Conservation (phyloP, 2,329 filamentous ascomycete species). For the Trichoderma polysporum region DNA sequence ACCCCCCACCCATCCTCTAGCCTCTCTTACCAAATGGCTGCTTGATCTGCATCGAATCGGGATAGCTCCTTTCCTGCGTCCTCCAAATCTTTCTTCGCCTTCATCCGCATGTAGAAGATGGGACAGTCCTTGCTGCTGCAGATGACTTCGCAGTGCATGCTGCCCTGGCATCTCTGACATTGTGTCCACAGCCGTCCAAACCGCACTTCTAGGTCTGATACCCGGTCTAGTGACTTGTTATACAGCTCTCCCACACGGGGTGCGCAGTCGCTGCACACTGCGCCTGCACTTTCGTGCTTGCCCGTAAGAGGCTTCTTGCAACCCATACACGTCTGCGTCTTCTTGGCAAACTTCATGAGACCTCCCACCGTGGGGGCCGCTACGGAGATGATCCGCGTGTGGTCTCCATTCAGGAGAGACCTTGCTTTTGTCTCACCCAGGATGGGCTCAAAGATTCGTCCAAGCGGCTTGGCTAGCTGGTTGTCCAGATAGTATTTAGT, state of each 20-base stretch:
- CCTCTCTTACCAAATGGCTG: constrained; percentile 55
- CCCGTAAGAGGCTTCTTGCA: constrained; percentile 93
- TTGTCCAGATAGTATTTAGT: constrained; percentile 99
- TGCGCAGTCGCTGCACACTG: constrained; percentile 83
- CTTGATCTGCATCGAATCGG: constrained; percentile 84
- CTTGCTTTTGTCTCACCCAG: constrained; percentile 88
- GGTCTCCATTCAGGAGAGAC: constrained; percentile 83
- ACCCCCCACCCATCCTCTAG: not conserved
- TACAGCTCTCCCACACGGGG: constrained; percentile 89
- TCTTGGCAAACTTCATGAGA: constrained; percentile 97
- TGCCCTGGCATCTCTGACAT: constrained; percentile 95
- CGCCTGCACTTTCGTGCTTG: constrained; percentile 76
- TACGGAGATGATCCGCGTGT: constrained; percentile 91
- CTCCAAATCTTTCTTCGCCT: constrained; percentile 98
- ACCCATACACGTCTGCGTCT: constrained; percentile 96
- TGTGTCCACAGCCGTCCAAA: constrained; percentile 97
- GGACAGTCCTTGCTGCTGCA: constrained; percentile 95
- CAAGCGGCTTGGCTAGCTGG: constrained; percentile 90
- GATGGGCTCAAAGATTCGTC: constrained; percentile 96
- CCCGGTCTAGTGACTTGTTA: constrained; percentile 82
- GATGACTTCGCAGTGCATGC: constrained; percentile 97
- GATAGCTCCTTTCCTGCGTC: constrained; percentile 87
- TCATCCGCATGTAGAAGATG: constrained; percentile 99
- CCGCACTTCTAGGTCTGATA: constrained; percentile 87
- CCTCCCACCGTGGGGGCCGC: constrained; percentile 89